Percentiles rank a stretch among this genome's conserved stretches.
These are phyloP conservation scores for Amphirosellinia nigrospora DNA, from an alignment of 495 filamentous ascomycete genomes.

Conservation along the genomic window DNA sequence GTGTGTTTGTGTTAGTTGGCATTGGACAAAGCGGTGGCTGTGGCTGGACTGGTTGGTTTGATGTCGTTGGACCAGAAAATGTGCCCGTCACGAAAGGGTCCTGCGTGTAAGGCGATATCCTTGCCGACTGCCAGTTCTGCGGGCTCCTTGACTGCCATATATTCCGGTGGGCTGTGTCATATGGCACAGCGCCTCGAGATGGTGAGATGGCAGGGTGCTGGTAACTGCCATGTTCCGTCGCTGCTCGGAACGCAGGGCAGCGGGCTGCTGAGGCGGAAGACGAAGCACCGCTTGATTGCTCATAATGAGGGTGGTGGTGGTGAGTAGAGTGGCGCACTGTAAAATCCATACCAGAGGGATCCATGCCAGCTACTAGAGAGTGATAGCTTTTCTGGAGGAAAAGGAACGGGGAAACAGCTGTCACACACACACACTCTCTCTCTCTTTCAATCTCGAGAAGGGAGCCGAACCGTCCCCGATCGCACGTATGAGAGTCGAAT, in stretches of 20 bases:
- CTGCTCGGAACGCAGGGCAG: conserved; percentile 36
- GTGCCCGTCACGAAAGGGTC: neutral
- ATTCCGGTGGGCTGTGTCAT: conserved; percentile 26
- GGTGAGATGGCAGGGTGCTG: conserved; percentile 28
- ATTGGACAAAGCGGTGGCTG: conserved; percentile 17
- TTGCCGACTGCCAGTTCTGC: conserved; percentile 22
- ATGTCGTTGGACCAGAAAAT: neutral
- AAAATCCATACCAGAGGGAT: conserved; percentile 35
- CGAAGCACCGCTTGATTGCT: conserved; percentile 21
- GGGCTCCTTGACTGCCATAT: conserved; percentile 28
- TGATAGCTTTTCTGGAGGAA: conserved; percentile 21
- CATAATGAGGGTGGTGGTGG: conserved; percentile 21
- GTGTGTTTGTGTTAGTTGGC: neutral
- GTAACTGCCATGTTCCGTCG: conserved; percentile 27
- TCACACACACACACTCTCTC: too few species aligned
- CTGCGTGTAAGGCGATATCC: conserved; percentile 18
- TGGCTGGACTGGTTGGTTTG: conserved; percentile 4
- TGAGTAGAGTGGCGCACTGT: conserved; percentile 26
- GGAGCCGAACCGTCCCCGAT: conserved; percentile 12
- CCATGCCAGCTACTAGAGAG: conserved; percentile 33
- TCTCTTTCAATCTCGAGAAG: conserved; percentile 19
- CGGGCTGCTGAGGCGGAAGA: conserved; percentile 31
- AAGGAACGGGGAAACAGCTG: conserved; percentile 10
- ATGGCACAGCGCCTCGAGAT: conserved; percentile 26
- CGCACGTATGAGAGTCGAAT: conserved; percentile 23